Evolutionary conservation across 805 yeast species (phyloP).

Genomic region (Nakazawaea laoshanensis): DNA sequence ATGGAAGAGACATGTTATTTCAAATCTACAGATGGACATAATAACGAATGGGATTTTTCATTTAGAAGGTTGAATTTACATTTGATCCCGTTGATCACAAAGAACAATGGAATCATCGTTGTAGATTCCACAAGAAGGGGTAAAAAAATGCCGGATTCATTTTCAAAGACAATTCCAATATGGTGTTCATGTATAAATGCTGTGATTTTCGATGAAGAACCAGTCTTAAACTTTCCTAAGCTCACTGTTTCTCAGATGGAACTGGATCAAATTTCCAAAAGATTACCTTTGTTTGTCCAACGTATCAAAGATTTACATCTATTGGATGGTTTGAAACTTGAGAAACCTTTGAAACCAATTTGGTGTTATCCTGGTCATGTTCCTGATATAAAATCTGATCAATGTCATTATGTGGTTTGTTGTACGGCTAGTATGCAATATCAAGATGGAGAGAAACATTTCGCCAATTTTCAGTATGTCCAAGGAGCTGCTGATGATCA

Average conservation of each 20-base stretch:
- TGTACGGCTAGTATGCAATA: conserved; percentile 57
- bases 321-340: conserved; percentile 23
- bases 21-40: conserved; percentile 90
- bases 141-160: conserved; percentile 76
- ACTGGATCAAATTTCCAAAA: conserved; percentile 34
- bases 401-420: conserved; percentile 32
- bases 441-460: conserved; percentile 46
- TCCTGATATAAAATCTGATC: conserved; percentile 24
- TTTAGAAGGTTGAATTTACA: conserved; percentile 69
- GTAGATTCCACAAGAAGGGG: conserved; percentile 87
- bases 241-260: conserved; percentile 53
- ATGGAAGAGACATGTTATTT: conserved; percentile 53
- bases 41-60: conserved; percentile 72
- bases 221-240: conserved; percentile 35
- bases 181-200: conserved; percentile 80
- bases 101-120: conserved; percentile 41
- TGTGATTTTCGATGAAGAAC: conserved; percentile 32
- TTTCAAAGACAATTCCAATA: conserved; percentile 81
- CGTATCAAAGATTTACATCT: conserved; percentile 33
- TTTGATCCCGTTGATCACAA: conserved; percentile 38
- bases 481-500: conserved; percentile 97
- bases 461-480: conserved; percentile 51
- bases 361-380: conserved; percentile 59
- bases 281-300: conserved; percentile 40
- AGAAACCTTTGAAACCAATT: conserved; percentile 51